Base-by-base conservation (phyloP, 176 grass and related monocot genomes). In the Triticum dicoccoides region DNA sequence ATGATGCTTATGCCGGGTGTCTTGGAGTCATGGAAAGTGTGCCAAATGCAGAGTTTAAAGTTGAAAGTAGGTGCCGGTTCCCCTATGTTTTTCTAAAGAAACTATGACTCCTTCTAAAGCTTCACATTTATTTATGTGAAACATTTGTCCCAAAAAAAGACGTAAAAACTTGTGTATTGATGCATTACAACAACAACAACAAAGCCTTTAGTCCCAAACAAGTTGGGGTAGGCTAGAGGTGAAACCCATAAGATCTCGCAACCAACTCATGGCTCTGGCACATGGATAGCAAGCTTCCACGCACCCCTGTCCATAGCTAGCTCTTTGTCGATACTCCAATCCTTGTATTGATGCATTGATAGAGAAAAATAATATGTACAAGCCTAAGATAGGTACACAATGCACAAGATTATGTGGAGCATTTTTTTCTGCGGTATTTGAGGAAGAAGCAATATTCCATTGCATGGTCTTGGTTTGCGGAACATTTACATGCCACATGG, bases 1-100 rank as follows among this genome's bases (percentile, higher is more conserved):
- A 98, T 98, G 90, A 98, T 95, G 93, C 93, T 89, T 91, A 98
- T 88, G 96, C 93, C 84, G 91, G 93, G 89, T 93, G 96, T 76
- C 85, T 98, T 86, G 96, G 96, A 79, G 93, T 95, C 62, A 92
- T 98, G 96, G 93, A 95, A 86, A 94, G 96, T 69, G 41, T 92
- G 4, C 67, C 58, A 61, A 68, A 90, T 78, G 85, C 59, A 87
- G 80, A 88, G 81, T 86, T 75, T 82, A 92, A 86, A 89, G 33
- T 4, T 91, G 83, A 93, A 68, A 81, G 93, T 92, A n/a, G 59
- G 79, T 88, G 12, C 76, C 49, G 63, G 75, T 66, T 61, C 14
- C 30, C 84, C 11, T 65, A 32, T 84, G 15, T 67, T 37, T 77
- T 83, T 41, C 11, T 9, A 38, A 45, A 79, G 25, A 78, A 58